Conservation (phyloP, 257 asterid genomes). For the Petunia secreta region DNA sequence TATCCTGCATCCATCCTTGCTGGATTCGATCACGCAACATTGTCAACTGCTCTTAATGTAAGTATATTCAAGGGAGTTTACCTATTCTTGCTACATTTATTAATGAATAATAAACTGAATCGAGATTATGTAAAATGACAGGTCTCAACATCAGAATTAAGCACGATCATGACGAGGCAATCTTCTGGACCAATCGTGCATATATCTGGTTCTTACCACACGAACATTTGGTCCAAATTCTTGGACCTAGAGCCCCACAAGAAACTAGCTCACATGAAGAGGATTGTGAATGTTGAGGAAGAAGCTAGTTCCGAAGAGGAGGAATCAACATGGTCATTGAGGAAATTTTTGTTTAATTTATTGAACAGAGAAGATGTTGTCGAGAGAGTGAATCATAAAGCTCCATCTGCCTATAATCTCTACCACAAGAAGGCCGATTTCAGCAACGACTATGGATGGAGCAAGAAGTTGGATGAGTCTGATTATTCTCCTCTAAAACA, state of each 20-base stretch:
- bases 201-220: slow-evolving; percentile 39
- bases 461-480: slow-evolving; percentile 59
- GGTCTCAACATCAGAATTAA: slow-evolving; percentile 59
- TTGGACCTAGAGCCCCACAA: slow-evolving; percentile 46
- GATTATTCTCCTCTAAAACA: slow-evolving; percentile 62
- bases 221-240: slow-evolving; percentile 58
- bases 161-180: slow-evolving; percentile 47
- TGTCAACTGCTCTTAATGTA: slow-evolving; percentile 67
- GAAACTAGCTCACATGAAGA: slow-evolving; percentile 54
- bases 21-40: slow-evolving; percentile 56
- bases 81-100: background rate
- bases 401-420: slow-evolving; percentile 66
- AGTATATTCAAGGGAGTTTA: slow-evolving; percentile 27
- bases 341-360: slow-evolving; percentile 49
- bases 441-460: slow-evolving; percentile 74
- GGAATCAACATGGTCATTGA: slow-evolving; percentile 55
- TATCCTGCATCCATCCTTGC: slow-evolving; percentile 74
- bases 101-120: background rate
- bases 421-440: slow-evolving; percentile 59
- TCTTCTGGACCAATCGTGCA: slow-evolving; percentile 59
- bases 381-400: slow-evolving; percentile 26
- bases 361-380: slow-evolving; percentile 24
- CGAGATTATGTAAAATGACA: slow-evolving; percentile 21
- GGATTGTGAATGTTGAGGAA: slow-evolving; percentile 33
- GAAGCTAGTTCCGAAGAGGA: slow-evolving; percentile 13